A percentile compares a stretch with the other conserved stretches of the same genome.
Conservation (phyloP, 176 grass and related monocot genomes). For the Otatea glauca region DNA sequence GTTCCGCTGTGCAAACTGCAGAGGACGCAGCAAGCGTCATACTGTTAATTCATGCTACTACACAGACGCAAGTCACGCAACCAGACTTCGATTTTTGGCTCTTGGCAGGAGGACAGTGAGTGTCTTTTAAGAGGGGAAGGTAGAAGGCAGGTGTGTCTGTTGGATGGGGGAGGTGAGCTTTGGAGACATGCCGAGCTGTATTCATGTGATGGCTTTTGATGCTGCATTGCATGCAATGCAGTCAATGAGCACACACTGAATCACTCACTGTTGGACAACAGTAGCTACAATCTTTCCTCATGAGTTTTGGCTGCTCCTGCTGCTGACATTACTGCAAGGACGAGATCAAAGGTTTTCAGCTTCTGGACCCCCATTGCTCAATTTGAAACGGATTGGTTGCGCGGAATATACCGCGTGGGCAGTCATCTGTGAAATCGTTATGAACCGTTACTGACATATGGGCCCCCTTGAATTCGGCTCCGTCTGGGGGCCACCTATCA, state of each 20-base stretch:
- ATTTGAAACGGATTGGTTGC: constrained; percentile 17
- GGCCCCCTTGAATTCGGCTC: too few relatives aligned
- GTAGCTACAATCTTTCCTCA: background rate
- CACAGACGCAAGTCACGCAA: background rate
- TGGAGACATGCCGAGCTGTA: constrained; percentile 41
- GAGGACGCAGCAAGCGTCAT: background rate
- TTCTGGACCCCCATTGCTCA: background rate
- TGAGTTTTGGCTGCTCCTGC: background rate
- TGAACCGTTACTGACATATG: background rate
- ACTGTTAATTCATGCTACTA: background rate
- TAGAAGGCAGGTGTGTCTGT: background rate
- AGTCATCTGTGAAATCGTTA: background rate
- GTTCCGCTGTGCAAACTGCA: background rate
- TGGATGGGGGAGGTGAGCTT: background rate
- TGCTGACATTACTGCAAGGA: background rate
- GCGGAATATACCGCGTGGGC: too few relatives aligned
- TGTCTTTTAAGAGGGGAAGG: background rate
- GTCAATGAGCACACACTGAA: background rate
- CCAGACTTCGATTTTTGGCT: background rate
- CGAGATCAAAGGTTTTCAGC: background rate
- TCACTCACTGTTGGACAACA: background rate
- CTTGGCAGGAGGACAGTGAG: background rate
- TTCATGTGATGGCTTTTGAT: background rate
- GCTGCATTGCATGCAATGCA: constrained; percentile 10
- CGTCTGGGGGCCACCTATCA: too few relatives aligned